Conservation (phyloP, 2,329 filamentous ascomycete species). For the Botrytis byssoidea region DNA sequence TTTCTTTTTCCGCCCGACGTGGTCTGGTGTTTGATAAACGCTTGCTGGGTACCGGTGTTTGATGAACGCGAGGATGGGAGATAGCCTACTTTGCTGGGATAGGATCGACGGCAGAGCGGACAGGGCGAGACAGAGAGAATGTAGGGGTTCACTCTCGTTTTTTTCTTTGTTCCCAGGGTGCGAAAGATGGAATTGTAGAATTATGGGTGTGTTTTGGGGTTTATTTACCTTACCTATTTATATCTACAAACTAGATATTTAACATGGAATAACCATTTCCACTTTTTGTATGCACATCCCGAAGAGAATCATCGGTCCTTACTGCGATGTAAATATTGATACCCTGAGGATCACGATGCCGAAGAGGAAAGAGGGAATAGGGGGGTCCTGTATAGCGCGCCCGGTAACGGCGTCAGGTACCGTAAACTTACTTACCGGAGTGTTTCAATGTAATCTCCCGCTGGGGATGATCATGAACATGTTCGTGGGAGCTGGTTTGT, state of each 20-base stretch:
- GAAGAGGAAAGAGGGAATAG: background rate
- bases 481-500: no score
- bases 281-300: background rate
- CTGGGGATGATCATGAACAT: background rate
- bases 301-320: background rate
- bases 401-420: background rate
- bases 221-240: background rate
- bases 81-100: background rate
- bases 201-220: background rate
- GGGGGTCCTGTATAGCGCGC: background rate
- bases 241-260: background rate
- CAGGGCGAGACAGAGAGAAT: background rate
- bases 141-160: background rate
- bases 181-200: background rate
- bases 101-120: background rate
- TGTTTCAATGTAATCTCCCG: conserved; percentile 12
- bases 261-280: background rate
- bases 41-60: background rate
- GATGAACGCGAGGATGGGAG: background rate
- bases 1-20: background rate
- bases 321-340: background rate
- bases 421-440: background rate
- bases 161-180: background rate
- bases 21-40: background rate
- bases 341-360: background rate